Conservation (phyloP, 2,329 filamentous ascomycete genomes). For the Clonostachys sp. region DNA sequence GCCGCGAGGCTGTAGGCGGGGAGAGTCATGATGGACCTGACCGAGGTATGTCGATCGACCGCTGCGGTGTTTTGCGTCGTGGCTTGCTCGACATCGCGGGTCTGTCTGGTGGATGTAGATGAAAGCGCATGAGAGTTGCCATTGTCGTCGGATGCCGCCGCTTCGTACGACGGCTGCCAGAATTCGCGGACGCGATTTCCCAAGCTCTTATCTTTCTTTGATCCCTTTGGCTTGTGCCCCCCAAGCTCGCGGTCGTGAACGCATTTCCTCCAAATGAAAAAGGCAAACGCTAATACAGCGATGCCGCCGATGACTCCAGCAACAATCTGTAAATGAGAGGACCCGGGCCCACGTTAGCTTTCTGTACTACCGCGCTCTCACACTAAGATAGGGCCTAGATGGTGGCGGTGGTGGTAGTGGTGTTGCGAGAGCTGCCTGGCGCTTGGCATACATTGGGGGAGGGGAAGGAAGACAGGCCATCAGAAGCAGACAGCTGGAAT, state of each 20-base stretch:
- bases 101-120: neutral
- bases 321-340: neutral
- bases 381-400: too few relatives aligned
- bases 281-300: neutral
- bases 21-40: slow-evolving; percentile 91
- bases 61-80: slow-evolving; percentile 18
- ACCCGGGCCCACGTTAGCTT: too few relatives aligned
- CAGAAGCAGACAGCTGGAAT: too few relatives aligned
- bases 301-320: neutral
- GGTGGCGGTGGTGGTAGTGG: too few relatives aligned
- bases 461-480: too few relatives aligned
- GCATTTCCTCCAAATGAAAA: neutral
- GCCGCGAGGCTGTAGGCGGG: slow-evolving; percentile 76
- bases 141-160: slow-evolving; percentile 1
- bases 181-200: neutral
- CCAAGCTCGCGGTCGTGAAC: too few relatives aligned
- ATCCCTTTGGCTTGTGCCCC: neutral
- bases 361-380: too few relatives aligned
- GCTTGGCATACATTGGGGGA: too few relatives aligned
- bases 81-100: slow-evolving; percentile 6
- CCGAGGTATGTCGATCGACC: slow-evolving; percentile 77
- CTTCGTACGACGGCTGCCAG: neutral
- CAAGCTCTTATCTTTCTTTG: neutral
- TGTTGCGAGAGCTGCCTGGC: too few relatives aligned
- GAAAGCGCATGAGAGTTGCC: slow-evolving; percentile 1